Base-by-base conservation (phyloP, 805 yeast species). In the Starmerella vaccinii region DNA sequence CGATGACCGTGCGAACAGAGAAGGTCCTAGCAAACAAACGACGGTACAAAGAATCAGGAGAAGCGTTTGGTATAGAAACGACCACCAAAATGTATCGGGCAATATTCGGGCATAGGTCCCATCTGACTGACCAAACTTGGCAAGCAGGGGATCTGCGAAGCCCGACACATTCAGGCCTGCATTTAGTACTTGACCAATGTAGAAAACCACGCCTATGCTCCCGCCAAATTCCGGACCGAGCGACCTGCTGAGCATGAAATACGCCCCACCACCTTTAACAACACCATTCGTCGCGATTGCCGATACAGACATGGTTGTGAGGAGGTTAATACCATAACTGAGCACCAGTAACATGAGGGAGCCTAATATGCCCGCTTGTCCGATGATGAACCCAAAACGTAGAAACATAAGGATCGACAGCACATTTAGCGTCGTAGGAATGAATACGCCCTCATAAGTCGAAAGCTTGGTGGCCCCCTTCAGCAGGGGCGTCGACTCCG, bases 151-250 rank as follows among this genome's bases (percentile, higher is more conserved):
- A 64, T 92, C 97, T 44, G 89, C 82, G 56, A 92, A 79, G 68
- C 98, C 98, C 2, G 89, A 95, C 39, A 92, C 95, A 65, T 92
- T 92, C 74, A 92, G 76, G 38, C 96, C 88, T 21, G 72, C 68
- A 64, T 92, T 92, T 51, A 92, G 71, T 8, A 89, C 88, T 68
- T 92, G 99, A 0, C 99, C 99, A 48, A 92, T 73, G 62, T 83
- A 94, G 65, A 92, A 92, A 22, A 92, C 90, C 26, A 92, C 73
- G 1, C 99, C 99, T 56, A 92, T 90, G 4, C 96, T 84, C 3
- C 98, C 98, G 24, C 99, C 99, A 67, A 92, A 92, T 64, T 92
- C 99, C 3, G 97, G 96, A 0, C 99, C 99, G 54, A 92, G 70
- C 30, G 95, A 82, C 58, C 99, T 74, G 30, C 95, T 84, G 53